phyloP scores from a whole-genome alignment of 1,284 basidiomycete species.

The Cutaneotrichosporon arboriforme region DNA sequence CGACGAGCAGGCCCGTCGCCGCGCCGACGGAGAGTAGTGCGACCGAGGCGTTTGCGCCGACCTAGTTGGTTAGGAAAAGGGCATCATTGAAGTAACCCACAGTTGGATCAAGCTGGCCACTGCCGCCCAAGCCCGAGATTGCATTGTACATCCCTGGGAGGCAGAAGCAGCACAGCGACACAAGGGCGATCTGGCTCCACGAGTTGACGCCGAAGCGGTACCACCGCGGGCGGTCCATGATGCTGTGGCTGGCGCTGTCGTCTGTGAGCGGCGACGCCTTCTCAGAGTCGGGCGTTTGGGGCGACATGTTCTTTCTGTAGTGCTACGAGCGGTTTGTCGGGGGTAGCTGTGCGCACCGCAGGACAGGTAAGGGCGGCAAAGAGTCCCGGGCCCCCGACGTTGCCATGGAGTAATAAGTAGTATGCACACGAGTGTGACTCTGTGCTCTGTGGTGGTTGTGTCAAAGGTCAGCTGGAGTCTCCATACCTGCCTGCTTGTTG shows the following conservation, averaged over 20 bases:
- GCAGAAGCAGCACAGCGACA: slow-evolving; percentile 20
- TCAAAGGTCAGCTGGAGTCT: too few species aligned
- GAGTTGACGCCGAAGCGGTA: not conserved
- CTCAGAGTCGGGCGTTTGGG: not conserved
- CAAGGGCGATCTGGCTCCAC: slow-evolving; percentile 22
- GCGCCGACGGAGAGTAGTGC: slow-evolving; percentile 20
- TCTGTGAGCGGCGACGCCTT: not conserved
- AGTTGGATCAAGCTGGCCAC: slow-evolving; percentile 21
- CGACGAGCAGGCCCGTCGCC: slow-evolving; percentile 18
- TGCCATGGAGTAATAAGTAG: too few species aligned
- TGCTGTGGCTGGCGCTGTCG: not conserved
- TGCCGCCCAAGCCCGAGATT: slow-evolving; percentile 19
- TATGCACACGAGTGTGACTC: too few species aligned
- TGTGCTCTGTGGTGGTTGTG: too few species aligned
- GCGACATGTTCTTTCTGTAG: too few species aligned
- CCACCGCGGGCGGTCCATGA: not conserved
- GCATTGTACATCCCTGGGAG: slow-evolving; percentile 23
- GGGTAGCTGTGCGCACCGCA: too few species aligned
- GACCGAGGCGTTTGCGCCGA: slow-evolving; percentile 20
- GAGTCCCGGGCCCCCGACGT: too few species aligned
- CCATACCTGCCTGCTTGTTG: too few species aligned
- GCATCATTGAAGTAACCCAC: not conserved
- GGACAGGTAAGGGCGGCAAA: too few species aligned
- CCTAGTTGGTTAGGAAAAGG: not conserved
- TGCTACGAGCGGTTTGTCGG: too few species aligned